Base-by-base conservation (phyloP, 768 basidiomycete species). In the Jaapia argillacea region DNA sequence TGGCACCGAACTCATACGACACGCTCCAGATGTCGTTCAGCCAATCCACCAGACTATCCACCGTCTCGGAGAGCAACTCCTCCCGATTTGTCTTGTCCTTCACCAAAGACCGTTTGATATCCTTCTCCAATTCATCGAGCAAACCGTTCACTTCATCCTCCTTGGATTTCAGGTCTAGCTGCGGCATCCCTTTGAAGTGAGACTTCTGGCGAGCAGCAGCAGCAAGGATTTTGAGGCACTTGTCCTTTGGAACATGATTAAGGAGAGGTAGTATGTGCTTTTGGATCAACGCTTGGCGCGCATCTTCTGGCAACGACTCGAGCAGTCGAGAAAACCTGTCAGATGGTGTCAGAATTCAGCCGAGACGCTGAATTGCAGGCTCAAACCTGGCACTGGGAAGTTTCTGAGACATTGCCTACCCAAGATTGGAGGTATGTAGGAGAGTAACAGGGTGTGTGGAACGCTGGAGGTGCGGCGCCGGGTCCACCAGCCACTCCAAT, bases 11-110 rank as follows among this genome's bases (percentile, higher is more conserved):
- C 48, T 84, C 80, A 49, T 73, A 82, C 6, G 73, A 73, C 24
- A 70, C 64, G 42, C 55, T 65, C 82, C 82, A 85, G 26, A 84
- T 73, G 48, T 77, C 71, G 53, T 66, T 74, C 39, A 84, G 52
- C 80, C 80, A 84, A n/a, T 53, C 52, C 0, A 70, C 59, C 20
- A 83, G 55, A 49, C 66, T 77, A 38, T 75, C 68, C 6, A 81
- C 59, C 5, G 72, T 68, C 54, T 84, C 79, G 20, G 61, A 49
- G 12, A 81, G 51, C 2, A 84, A 63, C 47, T 79, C 76, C 16
- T 74, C 70, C 23, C 70, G 66, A 46, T 63, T 69, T 2, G 76
- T 77, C 24, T 64, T 62, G 41, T 79, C 79, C 41, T 66, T 72
- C 48, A 77, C 60, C 44, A 74, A 60, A 1, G 72, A 61, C 3